phyloP scores from a whole-genome alignment of 441 rosid genomes.

The Adansonia rubrostipa region DNA sequence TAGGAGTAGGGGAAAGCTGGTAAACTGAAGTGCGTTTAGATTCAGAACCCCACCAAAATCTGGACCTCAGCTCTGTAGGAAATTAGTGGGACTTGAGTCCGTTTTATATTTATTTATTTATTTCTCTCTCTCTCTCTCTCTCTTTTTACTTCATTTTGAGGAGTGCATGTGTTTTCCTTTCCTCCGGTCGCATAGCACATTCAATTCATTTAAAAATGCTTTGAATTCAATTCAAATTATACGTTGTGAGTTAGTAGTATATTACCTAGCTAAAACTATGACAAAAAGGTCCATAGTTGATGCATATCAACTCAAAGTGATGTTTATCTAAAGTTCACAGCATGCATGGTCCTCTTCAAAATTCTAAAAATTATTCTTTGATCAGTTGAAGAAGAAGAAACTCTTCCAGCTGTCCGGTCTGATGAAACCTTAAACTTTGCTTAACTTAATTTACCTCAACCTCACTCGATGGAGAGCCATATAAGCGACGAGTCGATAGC shows the following conservation, averaged over 20 bases:
- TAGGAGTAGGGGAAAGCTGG: neutral
- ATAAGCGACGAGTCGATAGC: constrained; percentile 80
- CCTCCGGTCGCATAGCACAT: constrained; percentile 13
- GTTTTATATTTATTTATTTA: constrained; percentile 30
- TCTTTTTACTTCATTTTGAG: neutral
- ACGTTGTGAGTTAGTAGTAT: constrained; percentile 30
- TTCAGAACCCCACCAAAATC: constrained; percentile 39
- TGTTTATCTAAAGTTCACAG: constrained; percentile 32
- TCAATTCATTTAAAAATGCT: constrained; percentile 24
- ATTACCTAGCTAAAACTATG: constrained; percentile 19
- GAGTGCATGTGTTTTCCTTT: constrained; percentile 33
- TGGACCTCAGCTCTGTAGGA: constrained; percentile 34
- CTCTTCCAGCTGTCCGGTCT: constrained; percentile 40
- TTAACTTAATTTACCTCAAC: constrained; percentile 45
- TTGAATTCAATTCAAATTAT: constrained; percentile 4
- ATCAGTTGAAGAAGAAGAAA: constrained; percentile 42
- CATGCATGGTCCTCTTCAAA: constrained; percentile 34
- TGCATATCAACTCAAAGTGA: constrained; percentile 35
- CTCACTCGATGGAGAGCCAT: constrained; percentile 75
- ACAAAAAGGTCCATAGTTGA: constrained; percentile 17
- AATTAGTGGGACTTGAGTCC: constrained; percentile 30
- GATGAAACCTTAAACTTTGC: constrained; percentile 21
- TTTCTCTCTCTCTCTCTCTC: neutral
- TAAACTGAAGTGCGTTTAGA: constrained; percentile 31
- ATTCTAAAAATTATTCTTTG: constrained; percentile 47